Percentiles rank a stretch among this genome's conserved stretches.
Conservation (phyloP, 495 filamentous ascomycete genomes). For the Tetracladium setigerum region DNA sequence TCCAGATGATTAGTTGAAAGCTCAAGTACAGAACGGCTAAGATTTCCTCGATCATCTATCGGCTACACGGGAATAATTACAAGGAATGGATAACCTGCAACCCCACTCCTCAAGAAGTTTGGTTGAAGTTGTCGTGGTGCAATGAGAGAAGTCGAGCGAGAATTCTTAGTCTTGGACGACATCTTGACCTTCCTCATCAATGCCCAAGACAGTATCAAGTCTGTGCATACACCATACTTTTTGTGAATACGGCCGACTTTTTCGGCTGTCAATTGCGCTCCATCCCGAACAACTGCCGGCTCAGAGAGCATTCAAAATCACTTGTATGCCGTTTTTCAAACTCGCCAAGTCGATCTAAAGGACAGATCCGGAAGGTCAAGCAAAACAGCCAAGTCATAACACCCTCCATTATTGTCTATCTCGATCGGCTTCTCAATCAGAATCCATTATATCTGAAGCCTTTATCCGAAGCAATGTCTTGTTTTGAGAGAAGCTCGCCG, state of each 20-base stretch:
- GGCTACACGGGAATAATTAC: too few relatives aligned
- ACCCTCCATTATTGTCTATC: too few relatives aligned
- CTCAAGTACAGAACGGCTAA: too few relatives aligned
- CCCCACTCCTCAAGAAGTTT: slow-evolving; percentile 55
- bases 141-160: neutral
- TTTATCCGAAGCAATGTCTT: slow-evolving; percentile 32
- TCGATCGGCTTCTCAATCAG: too few relatives aligned
- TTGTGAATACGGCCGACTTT: slow-evolving; percentile 77
- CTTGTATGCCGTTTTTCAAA: neutral
- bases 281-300: neutral
- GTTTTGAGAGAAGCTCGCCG: slow-evolving; percentile 56
- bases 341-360: neutral
- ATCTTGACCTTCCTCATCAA: slow-evolving; percentile 92
- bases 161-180: slow-evolving; percentile 69
- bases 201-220: slow-evolving; percentile 78
- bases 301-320: too few relatives aligned
- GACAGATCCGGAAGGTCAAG: too few relatives aligned
- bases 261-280: slow-evolving; percentile 25
- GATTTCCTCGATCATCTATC: too few relatives aligned
- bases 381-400: too few relatives aligned
- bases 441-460: too few relatives aligned
- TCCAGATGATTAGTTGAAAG: too few relatives aligned
- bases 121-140: slow-evolving; percentile 49
- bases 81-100: too few relatives aligned
- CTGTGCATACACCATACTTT: slow-evolving; percentile 38